These are phyloP conservation scores for Aspergillus sp. DNA, from an alignment of 2,329 filamentous ascomycete genomes.

Conservation along the genomic window DNA sequence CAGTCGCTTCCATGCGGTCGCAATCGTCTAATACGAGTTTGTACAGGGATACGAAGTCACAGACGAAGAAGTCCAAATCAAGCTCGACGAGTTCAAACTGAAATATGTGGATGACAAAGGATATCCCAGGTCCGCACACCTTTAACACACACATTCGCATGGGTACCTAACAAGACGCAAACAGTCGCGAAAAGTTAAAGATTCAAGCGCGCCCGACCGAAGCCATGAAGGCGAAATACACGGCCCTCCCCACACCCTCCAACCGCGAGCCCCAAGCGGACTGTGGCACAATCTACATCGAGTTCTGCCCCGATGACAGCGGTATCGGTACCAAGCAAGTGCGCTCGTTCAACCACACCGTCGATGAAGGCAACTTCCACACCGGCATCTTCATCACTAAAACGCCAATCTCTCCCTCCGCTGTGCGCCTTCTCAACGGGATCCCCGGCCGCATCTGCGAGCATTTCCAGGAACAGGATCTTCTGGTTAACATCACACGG, in stretches of 20 bases:
- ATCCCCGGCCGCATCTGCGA: slow-evolving; percentile 81
- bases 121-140: slow-evolving; percentile 66
- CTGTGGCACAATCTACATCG: slow-evolving; percentile 87
- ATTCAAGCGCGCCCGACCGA: slow-evolving; percentile 85
- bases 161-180: not conserved
- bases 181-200: slow-evolving; percentile 76
- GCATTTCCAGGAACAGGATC: slow-evolving; percentile 91
- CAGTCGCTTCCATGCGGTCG: not conserved
- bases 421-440: slow-evolving; percentile 79
- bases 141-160: not conserved
- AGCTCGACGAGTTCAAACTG: slow-evolving; percentile 74
- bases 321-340: slow-evolving; percentile 86
- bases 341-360: slow-evolving; percentile 81
- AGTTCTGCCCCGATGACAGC: slow-evolving; percentile 78
- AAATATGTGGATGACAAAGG: slow-evolving; percentile 73
- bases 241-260: slow-evolving; percentile 65
- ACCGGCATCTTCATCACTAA: slow-evolving; percentile 88
- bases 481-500: slow-evolving; percentile 96
- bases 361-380: slow-evolving; percentile 76
- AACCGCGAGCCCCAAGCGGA: slow-evolving; percentile 71
- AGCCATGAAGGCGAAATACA: slow-evolving; percentile 82
- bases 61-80: slow-evolving; percentile 84
- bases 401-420: slow-evolving; percentile 78
- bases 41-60: slow-evolving; percentile 85
- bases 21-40: slow-evolving; percentile 7